These are phyloP conservation scores for Zygosaccharomyces sapae DNA, from an alignment of 1,139 yeast genomes.

Conservation along the genomic window DNA sequence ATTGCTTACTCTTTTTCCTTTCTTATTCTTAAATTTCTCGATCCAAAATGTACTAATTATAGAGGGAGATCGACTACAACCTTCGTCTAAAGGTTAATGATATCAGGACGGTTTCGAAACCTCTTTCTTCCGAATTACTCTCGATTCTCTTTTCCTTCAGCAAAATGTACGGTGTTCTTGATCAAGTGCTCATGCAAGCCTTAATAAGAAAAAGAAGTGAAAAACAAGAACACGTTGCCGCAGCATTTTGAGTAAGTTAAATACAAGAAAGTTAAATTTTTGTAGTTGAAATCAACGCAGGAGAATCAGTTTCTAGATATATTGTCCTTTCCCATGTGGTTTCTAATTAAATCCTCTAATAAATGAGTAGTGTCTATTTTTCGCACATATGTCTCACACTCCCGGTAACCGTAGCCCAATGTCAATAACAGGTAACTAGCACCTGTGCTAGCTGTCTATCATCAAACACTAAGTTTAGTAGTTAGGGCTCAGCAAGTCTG, in stretches of 20 bases:
- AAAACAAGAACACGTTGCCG: background rate
- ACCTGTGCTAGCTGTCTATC: too few relatives aligned
- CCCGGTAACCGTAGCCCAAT: too few relatives aligned
- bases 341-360: too few relatives aligned
- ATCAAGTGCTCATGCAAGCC: background rate
- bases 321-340: too few relatives aligned
- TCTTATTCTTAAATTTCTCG: too few relatives aligned
- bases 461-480: constrained; percentile 33
- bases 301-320: too few relatives aligned
- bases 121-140: background rate
- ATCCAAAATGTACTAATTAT: background rate
- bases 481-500: constrained; percentile 61
- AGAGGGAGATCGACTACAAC: background rate
- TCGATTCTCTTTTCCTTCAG: background rate
- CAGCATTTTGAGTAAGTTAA: too few relatives aligned
- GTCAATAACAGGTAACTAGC: background rate
- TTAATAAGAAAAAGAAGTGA: background rate
- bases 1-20: too few relatives aligned
- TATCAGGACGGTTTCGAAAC: background rate
- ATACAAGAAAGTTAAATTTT: too few relatives aligned
- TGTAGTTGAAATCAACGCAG: too few relatives aligned
- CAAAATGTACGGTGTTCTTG: background rate
- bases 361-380: too few relatives aligned
- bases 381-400: too few relatives aligned
- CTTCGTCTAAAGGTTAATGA: background rate